These are phyloP conservation scores for Cetradonia linearis DNA, from an alignment of 495 filamentous ascomycete species.

Conservation along the genomic window DNA sequence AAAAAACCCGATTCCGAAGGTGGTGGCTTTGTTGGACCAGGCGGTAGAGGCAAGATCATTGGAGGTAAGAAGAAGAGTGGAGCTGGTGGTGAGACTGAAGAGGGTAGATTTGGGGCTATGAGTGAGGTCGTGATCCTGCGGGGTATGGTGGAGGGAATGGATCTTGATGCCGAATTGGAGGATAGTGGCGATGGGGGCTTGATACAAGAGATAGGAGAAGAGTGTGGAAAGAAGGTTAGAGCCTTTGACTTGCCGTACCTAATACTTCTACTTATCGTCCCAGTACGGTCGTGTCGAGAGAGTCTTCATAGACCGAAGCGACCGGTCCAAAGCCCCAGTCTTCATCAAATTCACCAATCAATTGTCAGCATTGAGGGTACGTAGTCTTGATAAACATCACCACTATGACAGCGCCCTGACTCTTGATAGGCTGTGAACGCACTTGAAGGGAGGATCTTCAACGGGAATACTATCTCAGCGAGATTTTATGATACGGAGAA, in stretches of 20 bases:
- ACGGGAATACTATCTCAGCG: constrained; percentile 69
- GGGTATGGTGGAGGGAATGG: constrained; percentile 76
- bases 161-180: constrained; percentile 56
- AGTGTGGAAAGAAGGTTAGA: constrained; percentile 66
- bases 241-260: neutral
- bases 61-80: constrained; percentile 48
- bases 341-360: constrained; percentile 85
- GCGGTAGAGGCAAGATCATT: constrained; percentile 69
- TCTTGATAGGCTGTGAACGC: constrained; percentile 67
- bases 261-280: constrained; percentile 12
- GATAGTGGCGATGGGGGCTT: constrained; percentile 52
- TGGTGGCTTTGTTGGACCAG: constrained; percentile 60
- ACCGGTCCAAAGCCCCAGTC: constrained; percentile 48
- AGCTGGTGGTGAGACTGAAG: constrained; percentile 37
- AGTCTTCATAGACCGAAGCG: constrained; percentile 56
- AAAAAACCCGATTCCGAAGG: constrained; percentile 70
- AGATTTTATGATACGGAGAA: constrained; percentile 69
- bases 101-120: constrained; percentile 61
- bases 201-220: constrained; percentile 88
- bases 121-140: constrained; percentile 67
- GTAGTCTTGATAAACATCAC: constrained; percentile 25
- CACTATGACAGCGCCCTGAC: constrained; percentile 8
- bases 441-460: constrained; percentile 73
- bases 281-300: constrained; percentile 81
- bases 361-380: constrained; percentile 69